A percentile compares a stretch with the other conserved stretches of the same genome.
Evolutionary conservation across 2,329 filamentous ascomycete species (phyloP).

Genomic region (Alternaria dauci): DNA sequence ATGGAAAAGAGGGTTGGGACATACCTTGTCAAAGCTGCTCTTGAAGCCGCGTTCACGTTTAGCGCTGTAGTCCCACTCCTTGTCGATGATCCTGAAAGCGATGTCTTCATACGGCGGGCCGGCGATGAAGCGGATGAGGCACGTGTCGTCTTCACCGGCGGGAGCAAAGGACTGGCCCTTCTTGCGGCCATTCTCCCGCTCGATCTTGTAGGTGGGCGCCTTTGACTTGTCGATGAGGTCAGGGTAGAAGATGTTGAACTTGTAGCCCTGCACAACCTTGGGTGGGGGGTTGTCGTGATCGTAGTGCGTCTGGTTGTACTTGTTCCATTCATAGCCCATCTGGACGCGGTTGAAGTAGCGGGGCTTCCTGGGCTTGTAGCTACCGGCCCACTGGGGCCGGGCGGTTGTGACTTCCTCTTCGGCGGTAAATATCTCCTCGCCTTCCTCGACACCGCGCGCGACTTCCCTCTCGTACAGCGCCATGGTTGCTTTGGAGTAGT

Average conservation of each 20-base stretch:
- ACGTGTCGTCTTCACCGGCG: conserved; percentile 96
- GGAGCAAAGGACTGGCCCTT: conserved; percentile 91
- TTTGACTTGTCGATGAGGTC: conserved; percentile 95
- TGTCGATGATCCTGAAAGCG: conserved; percentile 96
- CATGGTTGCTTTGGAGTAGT: conserved; percentile 86
- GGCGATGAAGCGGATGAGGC: conserved; percentile 92
- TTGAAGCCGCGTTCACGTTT: conserved; percentile 94
- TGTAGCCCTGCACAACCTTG: conserved; percentile 98
- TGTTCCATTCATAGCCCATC: conserved; percentile 99
- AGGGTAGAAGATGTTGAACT: conserved; percentile 99
- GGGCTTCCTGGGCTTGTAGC: conserved; percentile 89
- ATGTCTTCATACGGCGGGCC: conserved; percentile 97
- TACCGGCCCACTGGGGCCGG: conserved; percentile 80
- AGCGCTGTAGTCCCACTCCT: conserved; percentile 98
- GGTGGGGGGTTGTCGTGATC: conserved; percentile 97
- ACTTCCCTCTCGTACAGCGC: conserved; percentile 92
- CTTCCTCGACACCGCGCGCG: conserved; percentile 87
- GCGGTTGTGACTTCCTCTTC: conserved; percentile 79
- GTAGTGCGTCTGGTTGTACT: conserved; percentile 99
- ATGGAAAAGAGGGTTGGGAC: conserved; percentile 38
- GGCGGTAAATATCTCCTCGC: conserved; percentile 93
- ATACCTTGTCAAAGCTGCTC: conserved; percentile 96
- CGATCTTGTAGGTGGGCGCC: conserved; percentile 94
- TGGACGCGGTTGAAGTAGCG: conserved; percentile 97
- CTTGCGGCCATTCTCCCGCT: conserved; percentile 88